These are phyloP conservation scores for Cryptococcus hybrid DNA, from an alignment of 1,284 basidiomycete genomes.

Conservation along the genomic window DNA sequence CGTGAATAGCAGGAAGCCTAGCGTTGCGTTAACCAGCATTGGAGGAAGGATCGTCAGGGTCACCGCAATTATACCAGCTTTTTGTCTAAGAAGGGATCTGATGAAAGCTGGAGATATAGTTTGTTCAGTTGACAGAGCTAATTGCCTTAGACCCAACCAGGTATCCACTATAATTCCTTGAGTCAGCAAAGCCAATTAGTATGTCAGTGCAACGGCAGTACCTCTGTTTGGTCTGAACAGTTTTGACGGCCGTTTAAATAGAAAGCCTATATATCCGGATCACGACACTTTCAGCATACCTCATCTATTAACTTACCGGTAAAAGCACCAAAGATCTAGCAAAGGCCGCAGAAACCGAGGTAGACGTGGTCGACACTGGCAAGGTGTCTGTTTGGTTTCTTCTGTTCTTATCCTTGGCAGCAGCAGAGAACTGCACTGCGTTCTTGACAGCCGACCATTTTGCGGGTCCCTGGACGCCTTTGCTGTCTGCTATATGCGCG, in stretches of 20 bases:
- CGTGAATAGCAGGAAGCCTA: conserved; percentile 49
- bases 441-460: conserved; percentile 9
- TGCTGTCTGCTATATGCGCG: conserved; percentile 1
- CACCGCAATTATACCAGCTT: conserved; percentile 25
- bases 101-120: conserved; percentile 44
- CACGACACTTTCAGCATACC: neutral
- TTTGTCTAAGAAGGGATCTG: conserved; percentile 33
- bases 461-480: neutral
- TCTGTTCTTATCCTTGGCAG: conserved; percentile 5
- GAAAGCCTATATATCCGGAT: conserved; percentile 27
- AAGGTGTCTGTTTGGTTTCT: conserved; percentile 9
- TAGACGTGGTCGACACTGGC: conserved; percentile 25
- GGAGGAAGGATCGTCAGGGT: conserved; percentile 41
- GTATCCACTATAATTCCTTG: conserved; percentile 39
- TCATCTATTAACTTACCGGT: conserved; percentile 28
- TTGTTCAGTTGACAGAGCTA: conserved; percentile 46
- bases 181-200: neutral
- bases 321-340: conserved; percentile 44
- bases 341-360: conserved; percentile 43
- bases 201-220: conserved; percentile 10
- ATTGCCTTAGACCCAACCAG: conserved; percentile 43
- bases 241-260: conserved; percentile 48
- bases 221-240: conserved; percentile 47
- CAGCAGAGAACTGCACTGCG: conserved; percentile 5
- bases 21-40: conserved; percentile 44